Conservation (phyloP, 2,329 filamentous ascomycete genomes). For the Pleomassaria siparia region DNA sequence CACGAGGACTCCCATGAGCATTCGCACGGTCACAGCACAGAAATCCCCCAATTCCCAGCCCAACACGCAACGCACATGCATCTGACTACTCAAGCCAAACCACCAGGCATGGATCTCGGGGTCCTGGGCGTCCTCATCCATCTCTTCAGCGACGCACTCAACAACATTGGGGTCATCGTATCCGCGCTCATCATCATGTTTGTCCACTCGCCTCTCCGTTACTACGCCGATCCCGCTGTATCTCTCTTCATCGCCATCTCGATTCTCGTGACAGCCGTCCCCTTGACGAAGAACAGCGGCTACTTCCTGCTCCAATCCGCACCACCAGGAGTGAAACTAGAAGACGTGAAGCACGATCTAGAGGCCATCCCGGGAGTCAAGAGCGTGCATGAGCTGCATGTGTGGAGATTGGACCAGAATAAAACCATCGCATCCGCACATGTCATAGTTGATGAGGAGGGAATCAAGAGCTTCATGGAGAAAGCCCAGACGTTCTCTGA, state of each 20-base stretch:
- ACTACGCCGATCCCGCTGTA: constrained; percentile 71
- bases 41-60: constrained; percentile 1
- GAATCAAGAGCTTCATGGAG: constrained; percentile 60
- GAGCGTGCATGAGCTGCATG: constrained; percentile 71
- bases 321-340: constrained; percentile 60
- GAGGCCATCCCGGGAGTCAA: constrained; percentile 67
- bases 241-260: constrained; percentile 72
- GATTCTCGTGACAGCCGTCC: constrained; percentile 66
- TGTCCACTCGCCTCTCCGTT: constrained; percentile 57
- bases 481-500: constrained; percentile 64
- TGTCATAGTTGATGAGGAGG: constrained; percentile 62
- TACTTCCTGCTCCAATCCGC: constrained; percentile 69
- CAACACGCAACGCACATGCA: constrained; percentile 33
- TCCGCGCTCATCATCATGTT: constrained; percentile 71
- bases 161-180: constrained; percentile 75
- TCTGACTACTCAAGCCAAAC: constrained; percentile 20
- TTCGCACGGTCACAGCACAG: constrained; percentile 22
- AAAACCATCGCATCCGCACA: constrained; percentile 72
- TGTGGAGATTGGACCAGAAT: constrained; percentile 72
- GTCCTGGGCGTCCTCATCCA: constrained; percentile 72
- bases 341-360: constrained; percentile 68
- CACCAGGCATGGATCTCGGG: constrained; percentile 58
- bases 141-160: constrained; percentile 71
- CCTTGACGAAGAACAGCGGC: constrained; percentile 63
- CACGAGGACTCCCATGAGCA: constrained; percentile 38